phyloP scores from a whole-genome alignment of 306 rosid genomes.

The Herpetospermum pedunculosum region DNA sequence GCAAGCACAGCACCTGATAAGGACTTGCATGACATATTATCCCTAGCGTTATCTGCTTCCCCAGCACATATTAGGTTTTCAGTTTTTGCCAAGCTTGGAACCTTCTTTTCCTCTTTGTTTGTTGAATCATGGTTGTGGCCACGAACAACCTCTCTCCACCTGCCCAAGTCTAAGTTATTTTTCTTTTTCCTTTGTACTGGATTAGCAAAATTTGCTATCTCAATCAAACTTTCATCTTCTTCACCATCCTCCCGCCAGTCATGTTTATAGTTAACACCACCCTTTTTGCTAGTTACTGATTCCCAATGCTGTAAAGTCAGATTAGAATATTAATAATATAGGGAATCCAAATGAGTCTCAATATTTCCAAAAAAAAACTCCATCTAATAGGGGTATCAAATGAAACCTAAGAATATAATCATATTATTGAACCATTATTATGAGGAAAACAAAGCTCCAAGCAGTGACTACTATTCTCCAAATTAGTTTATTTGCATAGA shows the following conservation, averaged over 20 bases:
- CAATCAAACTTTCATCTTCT: slow-evolving; percentile 29
- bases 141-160: slow-evolving; percentile 43
- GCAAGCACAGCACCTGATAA: slow-evolving; percentile 12
- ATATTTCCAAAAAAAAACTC: too few relatives aligned
- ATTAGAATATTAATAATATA: slow-evolving; percentile 11
- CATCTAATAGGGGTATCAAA: too few relatives aligned
- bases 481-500: too few relatives aligned
- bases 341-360: background rate
- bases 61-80: slow-evolving; percentile 13
- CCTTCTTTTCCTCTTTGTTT: slow-evolving; percentile 16
- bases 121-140: slow-evolving; percentile 25
- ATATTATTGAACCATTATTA: too few relatives aligned
- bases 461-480: background rate
- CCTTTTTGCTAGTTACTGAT: slow-evolving; percentile 32
- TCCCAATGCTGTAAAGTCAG: slow-evolving; percentile 63
- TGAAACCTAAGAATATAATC: too few relatives aligned
- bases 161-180: slow-evolving; percentile 48
- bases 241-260: slow-evolving; percentile 25
- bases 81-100: slow-evolving; percentile 7
- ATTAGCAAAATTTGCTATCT: slow-evolving; percentile 41
- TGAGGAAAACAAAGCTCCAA: background rate
- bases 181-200: slow-evolving; percentile 57
- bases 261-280: slow-evolving; percentile 14
- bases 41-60: slow-evolving; percentile 14
- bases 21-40: slow-evolving; percentile 14